Conservation (phyloP, 352 stramenopile species). For the Globisporangium spinosum region DNA sequence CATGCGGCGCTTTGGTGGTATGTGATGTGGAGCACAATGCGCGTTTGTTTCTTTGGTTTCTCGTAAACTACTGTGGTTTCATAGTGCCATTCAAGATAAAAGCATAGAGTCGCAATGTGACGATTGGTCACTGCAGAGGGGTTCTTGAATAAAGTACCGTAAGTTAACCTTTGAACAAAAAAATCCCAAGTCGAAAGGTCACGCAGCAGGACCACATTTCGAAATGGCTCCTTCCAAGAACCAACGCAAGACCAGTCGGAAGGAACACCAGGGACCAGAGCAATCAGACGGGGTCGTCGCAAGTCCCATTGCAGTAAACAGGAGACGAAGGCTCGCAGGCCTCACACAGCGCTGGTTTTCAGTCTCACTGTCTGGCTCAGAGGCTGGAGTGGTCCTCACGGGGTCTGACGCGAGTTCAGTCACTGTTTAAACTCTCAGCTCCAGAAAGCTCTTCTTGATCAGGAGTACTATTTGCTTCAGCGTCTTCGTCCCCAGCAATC, state of each 20-base stretch:
- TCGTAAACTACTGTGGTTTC: constrained; percentile 2
- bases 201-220: not conserved
- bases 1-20: not conserved
- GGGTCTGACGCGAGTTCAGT: too few relatives aligned
- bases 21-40: not conserved
- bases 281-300: too few relatives aligned
- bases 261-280: not conserved
- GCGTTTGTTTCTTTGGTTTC: constrained; percentile 9
- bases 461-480: too few relatives aligned
- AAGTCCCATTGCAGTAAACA: not conserved
- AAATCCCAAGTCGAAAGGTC: constrained; percentile 8
- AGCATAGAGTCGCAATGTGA: not conserved
- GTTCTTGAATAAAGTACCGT: not conserved
- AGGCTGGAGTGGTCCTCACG: too few relatives aligned
- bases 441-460: too few relatives aligned
- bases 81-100: not conserved
- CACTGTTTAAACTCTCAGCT: too few relatives aligned
- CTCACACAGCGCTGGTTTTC: too few relatives aligned
- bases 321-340: not conserved
- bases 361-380: too few relatives aligned
- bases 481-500: too few relatives aligned
- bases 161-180: not conserved
- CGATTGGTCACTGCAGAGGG: not conserved
- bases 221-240: not conserved
- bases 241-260: not conserved